Base-by-base conservation (phyloP, 495 filamentous ascomycete genomes). In the Penicillium angulare region DNA sequence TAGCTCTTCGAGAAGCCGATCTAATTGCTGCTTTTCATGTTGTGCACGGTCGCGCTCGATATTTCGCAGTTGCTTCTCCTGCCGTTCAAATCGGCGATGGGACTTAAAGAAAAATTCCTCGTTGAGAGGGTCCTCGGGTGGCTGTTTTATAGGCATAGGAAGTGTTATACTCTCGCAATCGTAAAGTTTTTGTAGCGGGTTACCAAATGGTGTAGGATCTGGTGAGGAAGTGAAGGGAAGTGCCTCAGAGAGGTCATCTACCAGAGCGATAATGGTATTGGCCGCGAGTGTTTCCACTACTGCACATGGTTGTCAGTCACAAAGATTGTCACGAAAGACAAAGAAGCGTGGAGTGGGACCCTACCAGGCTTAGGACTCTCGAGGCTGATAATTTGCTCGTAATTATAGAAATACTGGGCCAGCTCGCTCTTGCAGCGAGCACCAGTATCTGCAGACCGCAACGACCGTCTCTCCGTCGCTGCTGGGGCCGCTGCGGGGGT, bases 61-160 rank as follows among this genome's bases (percentile, higher is more conserved):
- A 61, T 97, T 97, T 26, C 93, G 86, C 16, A 95, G 84, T 23
- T 91, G 87, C 58, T 92, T 95, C 69, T 99, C 93, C 59, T 87
- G 79, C n/a, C 91, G 77, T 60, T 95, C 89, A 44, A 88, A 83
- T 50, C 86, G 85, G 31, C 83, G 80, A 63, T 97, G 91, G 0
- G 85, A 75, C 2, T 79, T 76, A 52, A 84, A 79, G 66, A 83
- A 95, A 39, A 82, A 61, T 0, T 73, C 69, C 60, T 95, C 89
- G 27, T 78, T 69, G 9, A 95, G 73, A 0, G 88, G 87, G 59
- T 97, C 90, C 10, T 34, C 46, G 5, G 47, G 31, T 15, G 40
- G 16, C 1, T 31, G 38, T 20, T 34, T 42, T 13, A 44, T 38
- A 0, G 55, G 47, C 13, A 60, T 50, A 0, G 61, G 60, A 2